Evolutionary conservation across 164 flowering plant species (phyloP).

Genomic region (Tetrastigma voinierianum): DNA sequence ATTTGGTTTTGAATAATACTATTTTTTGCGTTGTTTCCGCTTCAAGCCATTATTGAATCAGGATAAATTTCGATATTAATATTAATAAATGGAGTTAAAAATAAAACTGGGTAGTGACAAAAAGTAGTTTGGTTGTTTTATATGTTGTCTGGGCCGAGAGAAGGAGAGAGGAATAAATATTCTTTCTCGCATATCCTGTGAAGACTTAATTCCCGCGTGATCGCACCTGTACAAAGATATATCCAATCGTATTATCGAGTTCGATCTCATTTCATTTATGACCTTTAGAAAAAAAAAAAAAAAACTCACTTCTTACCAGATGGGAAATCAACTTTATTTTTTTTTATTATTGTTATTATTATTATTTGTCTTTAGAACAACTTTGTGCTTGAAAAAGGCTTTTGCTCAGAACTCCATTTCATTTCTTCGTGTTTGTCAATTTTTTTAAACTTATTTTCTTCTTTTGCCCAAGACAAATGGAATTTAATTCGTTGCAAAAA

Average conservation of each 20-base stretch:
- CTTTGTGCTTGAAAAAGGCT: no score
- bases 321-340: no score
- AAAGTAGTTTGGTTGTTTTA: conserved; percentile 41
- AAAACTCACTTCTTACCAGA: no score
- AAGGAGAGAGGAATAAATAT: conserved; percentile 35
- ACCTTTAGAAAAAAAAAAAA: not conserved
- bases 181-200: conserved; percentile 23
- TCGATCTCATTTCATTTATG: conserved; percentile 2
- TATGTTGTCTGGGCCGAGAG: conserved; percentile 35
- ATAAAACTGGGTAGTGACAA: conserved; percentile 27
- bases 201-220: conserved; percentile 34
- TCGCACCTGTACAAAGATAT: conserved; percentile 25
- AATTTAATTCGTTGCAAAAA: not conserved
- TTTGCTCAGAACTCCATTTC: no score
- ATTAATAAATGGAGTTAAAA: no score
- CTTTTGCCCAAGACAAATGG: conserved; percentile 4
- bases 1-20: no score
- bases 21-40: no score
- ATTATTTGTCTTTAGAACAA: no score
- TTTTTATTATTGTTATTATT: no score
- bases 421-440: no score
- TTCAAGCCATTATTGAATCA: no score
- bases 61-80: no score
- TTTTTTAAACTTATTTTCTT: not conserved
- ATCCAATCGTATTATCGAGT: conserved; percentile 20